A percentile compares a stretch with the other conserved stretches of the same genome.
These are phyloP conservation scores for Grigorovia yakushimaensis DNA, from an alignment of 805 yeast species.

Conservation along the genomic window DNA sequence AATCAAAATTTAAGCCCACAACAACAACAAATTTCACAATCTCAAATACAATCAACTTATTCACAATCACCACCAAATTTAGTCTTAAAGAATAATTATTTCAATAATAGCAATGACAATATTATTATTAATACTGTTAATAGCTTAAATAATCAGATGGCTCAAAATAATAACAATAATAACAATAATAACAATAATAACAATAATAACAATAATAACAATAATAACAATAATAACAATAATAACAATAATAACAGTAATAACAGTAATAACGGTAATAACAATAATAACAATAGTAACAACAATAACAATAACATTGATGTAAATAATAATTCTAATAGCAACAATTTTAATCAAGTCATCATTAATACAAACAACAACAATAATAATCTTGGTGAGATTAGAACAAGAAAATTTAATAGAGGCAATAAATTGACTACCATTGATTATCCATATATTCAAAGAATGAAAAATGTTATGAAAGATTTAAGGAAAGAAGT, in stretches of 20 bases:
- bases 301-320: not conserved
- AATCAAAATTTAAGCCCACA: not conserved
- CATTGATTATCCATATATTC: slow-evolving; percentile 50
- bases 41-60: not conserved
- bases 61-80: not conserved
- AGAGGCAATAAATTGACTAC: slow-evolving; percentile 30
- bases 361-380: not conserved
- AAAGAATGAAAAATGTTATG: slow-evolving; percentile 78
- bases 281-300: slow-evolving; percentile 4
- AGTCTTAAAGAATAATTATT: not conserved
- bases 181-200: not conserved
- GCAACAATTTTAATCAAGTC: not conserved
- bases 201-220: not conserved
- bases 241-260: not conserved
- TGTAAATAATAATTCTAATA: not conserved
- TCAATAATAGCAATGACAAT: not conserved
- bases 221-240: not conserved
- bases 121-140: not conserved
- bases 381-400: slow-evolving; percentile 6
- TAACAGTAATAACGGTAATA: slow-evolving; percentile 1
- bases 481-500: slow-evolving; percentile 69
- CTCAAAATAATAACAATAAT: not conserved
- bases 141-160: not conserved
- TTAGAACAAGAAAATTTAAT: slow-evolving; percentile 16
- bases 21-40: not conserved